phyloP scores from a whole-genome alignment of 2,329 filamentous ascomycete genomes.

The Penicillium sp. region DNA sequence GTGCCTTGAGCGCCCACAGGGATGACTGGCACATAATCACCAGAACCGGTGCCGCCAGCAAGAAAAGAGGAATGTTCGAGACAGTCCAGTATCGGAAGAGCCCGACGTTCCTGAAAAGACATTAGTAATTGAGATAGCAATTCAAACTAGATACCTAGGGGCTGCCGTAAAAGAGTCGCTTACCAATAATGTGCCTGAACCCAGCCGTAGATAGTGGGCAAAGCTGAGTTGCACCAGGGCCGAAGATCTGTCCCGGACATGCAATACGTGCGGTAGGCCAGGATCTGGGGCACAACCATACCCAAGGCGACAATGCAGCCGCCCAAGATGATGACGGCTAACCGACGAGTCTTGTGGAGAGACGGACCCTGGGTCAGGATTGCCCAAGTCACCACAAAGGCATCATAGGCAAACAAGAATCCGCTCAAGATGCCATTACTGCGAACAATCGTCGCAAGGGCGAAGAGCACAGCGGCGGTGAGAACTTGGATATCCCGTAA shows the following conservation, averaged over 20 bases:
- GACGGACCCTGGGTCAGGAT: constrained; percentile 38
- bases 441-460: constrained; percentile 66
- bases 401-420: constrained; percentile 64
- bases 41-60: constrained; percentile 75
- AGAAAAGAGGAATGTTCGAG: constrained; percentile 79
- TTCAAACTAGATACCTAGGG: too few relatives aligned
- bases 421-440: constrained; percentile 86
- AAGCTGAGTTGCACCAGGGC: constrained; percentile 66
- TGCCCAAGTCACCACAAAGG: constrained; percentile 40
- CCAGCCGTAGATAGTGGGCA: constrained; percentile 87
- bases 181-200: constrained; percentile 91
- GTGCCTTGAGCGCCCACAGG: constrained; percentile 39
- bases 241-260: constrained; percentile 38
- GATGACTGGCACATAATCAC: constrained; percentile 61
- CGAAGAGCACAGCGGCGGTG: constrained; percentile 63
- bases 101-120: constrained; percentile 66
- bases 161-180: constrained; percentile 26
- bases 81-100: constrained; percentile 86
- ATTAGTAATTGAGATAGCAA: constrained; percentile 11
- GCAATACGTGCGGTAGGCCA: constrained; percentile 72
- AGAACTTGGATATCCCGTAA: constrained; percentile 51
- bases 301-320: constrained; percentile 65
- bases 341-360: constrained; percentile 45
- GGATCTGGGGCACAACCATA: constrained; percentile 64
- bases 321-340: constrained; percentile 58